These are phyloP conservation scores for Pseudophaeomoniella oleicola DNA, from an alignment of 2,329 filamentous ascomycete genomes.

Conservation along the genomic window DNA sequence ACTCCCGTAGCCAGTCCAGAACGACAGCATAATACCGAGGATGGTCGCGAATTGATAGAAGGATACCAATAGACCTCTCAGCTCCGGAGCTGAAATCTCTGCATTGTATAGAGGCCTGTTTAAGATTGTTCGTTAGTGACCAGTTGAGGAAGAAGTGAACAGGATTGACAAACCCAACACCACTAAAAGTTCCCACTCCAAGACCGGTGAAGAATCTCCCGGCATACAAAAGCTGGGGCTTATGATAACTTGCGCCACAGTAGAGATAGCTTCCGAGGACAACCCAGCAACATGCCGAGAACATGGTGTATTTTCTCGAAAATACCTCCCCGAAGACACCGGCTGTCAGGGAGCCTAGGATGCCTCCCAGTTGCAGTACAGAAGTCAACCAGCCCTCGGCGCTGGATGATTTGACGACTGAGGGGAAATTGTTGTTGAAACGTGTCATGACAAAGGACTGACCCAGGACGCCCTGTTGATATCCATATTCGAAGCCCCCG, in stretches of 20 bases:
- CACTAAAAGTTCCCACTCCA: too few relatives aligned
- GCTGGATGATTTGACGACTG: constrained; percentile 22
- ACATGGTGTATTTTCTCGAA: constrained; percentile 38
- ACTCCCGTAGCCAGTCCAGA: constrained; percentile 41
- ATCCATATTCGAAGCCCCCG: constrained; percentile 28
- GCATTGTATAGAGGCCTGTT: constrained; percentile 26
- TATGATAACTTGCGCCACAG: constrained; percentile 35
- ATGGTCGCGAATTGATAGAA: constrained; percentile 33
- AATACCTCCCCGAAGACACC: constrained; percentile 38
- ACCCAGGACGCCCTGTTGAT: constrained; percentile 29
- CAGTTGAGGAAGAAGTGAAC: too few relatives aligned
- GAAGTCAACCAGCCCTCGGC: constrained; percentile 33
- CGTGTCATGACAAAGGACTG: constrained; percentile 31
- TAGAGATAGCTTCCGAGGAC: constrained; percentile 37
- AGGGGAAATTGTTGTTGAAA: constrained; percentile 25
- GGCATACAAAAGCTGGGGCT: constrained; percentile 35
- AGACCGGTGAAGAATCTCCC: constrained; percentile 35
- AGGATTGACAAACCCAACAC: too few relatives aligned
- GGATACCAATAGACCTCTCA: constrained; percentile 24
- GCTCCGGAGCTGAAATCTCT: constrained; percentile 9
- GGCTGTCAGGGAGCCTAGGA: constrained; percentile 29
- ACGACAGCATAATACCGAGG: constrained; percentile 34
- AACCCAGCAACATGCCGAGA: constrained; percentile 33
- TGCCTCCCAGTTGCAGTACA: constrained; percentile 40
- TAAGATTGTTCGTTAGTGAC: constrained; percentile 25